Evolutionary conservation across 306 rosid genomes (phyloP).

Genomic region (Argentina anserina): DNA sequence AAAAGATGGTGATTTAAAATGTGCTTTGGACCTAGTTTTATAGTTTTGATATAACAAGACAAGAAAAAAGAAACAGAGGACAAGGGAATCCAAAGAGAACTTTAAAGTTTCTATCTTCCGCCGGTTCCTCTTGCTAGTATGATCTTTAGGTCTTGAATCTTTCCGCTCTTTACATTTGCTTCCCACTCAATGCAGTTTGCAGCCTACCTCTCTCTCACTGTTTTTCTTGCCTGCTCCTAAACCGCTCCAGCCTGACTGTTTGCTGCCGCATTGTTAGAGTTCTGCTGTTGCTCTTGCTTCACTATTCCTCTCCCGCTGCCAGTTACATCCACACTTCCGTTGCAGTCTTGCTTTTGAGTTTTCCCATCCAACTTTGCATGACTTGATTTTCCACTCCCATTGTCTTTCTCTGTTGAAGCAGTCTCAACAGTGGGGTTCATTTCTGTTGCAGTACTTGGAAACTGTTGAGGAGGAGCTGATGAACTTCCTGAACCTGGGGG

Average conservation of each 20-base stretch:
- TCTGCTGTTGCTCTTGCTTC: conserved; percentile 37
- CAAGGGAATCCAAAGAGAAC: conserved; percentile 51
- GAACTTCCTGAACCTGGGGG: conserved; percentile 77
- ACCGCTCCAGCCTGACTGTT: conserved; percentile 34
- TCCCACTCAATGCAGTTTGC: conserved; percentile 50
- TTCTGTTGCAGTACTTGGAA: conserved; percentile 36
- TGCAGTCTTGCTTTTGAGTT: conserved; percentile 51
- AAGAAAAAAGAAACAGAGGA: conserved; percentile 38
- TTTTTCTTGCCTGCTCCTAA: conserved; percentile 29
- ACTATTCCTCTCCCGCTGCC: conserved; percentile 32
- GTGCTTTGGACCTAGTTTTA: conserved; percentile 37
- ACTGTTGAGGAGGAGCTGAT: conserved; percentile 44
- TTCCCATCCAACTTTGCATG: conserved; percentile 35
- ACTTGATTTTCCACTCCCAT: conserved; percentile 40
- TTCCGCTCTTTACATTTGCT: conserved; percentile 84
- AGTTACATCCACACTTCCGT: conserved; percentile 49
- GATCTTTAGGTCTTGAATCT: conserved; percentile 35
- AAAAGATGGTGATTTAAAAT: conserved; percentile 27
- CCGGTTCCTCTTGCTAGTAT: conserved; percentile 45
- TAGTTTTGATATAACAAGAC: conserved; percentile 38
- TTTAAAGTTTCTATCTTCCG: conserved; percentile 36
- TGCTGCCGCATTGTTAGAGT: conserved; percentile 32
- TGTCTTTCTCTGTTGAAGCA: conserved; percentile 46
- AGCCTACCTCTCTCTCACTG: conserved; percentile 35
- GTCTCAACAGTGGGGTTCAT: conserved; percentile 39